Evolutionary conservation across 306 rosid genomes (phyloP).

Genomic region (Rosa persica): DNA sequence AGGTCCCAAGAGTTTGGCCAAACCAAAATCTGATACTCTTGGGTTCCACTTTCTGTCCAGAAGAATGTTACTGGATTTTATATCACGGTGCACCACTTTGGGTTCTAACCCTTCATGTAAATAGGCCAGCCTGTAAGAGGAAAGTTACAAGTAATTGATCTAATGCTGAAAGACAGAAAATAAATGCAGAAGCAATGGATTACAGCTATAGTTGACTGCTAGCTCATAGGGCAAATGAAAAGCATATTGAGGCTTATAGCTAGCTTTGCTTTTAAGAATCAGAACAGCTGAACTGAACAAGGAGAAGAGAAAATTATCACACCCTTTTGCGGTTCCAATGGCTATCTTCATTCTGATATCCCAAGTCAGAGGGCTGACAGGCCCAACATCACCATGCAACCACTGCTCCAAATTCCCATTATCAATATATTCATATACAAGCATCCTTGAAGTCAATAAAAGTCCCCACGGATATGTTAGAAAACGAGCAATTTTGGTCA

Average conservation of each 20-base stretch:
- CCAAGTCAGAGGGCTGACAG: slow-evolving; percentile 91
- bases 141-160: slow-evolving; percentile 17
- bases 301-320: slow-evolving; percentile 14
- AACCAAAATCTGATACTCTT: slow-evolving; percentile 93
- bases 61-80: slow-evolving; percentile 95
- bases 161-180: slow-evolving; percentile 5
- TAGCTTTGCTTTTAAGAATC: not conserved
- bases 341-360: slow-evolving; percentile 85
- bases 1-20: slow-evolving; percentile 89
- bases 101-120: slow-evolving; percentile 98
- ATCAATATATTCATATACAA: slow-evolving; percentile 86
- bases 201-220: not conserved
- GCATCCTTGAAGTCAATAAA: slow-evolving; percentile 61
- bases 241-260: not conserved
- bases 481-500: not conserved
- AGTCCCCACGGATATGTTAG: slow-evolving; percentile 7
- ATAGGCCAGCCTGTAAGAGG: slow-evolving; percentile 72
- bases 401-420: slow-evolving; percentile 98
- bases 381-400: slow-evolving; percentile 96
- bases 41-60: slow-evolving; percentile 89
- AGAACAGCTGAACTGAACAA: slow-evolving; percentile 10
- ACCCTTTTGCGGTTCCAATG: slow-evolving; percentile 94
- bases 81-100: slow-evolving; percentile 94
- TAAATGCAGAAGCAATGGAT: not conserved
- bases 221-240: not conserved